Base-by-base conservation (phyloP, 306 rosid species). In the Pterocarpus santalinus region DNA sequence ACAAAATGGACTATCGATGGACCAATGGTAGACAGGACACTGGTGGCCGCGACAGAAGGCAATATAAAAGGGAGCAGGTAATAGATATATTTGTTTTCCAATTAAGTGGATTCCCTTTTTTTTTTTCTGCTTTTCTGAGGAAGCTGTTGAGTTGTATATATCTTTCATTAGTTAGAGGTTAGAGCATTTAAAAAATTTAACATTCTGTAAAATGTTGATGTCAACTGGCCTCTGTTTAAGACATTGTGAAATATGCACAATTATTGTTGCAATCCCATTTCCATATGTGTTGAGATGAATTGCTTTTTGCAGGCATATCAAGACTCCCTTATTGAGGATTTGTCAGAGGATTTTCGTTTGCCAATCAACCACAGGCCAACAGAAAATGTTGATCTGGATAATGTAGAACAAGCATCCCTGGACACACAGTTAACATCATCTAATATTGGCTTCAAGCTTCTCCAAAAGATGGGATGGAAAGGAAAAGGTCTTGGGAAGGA, bases 381-480 rank as follows among this genome's bases (percentile, higher is more conserved):
- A 2, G 99, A 95, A 84, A 95, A 95, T 81, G 97, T 95, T 81
- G 94, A 95, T 87, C 81, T 95, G 74, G 99, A 95, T 22, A 83
- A 95, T 61, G 98, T 93, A 80, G 99, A 95, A 83, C 98, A 93
- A 85, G 99, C 99, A 62, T 95, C 99, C 15, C 79, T 91, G 35
- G 99, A 95, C 77, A 90, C 90, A 17, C 96, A 93, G 22, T 81
- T 95, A 83, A 71, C 90, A 17, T 93, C 99, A 7, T 91, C 98
- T 57, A 95, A 95, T 85, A 46, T 93, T 76, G 99, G 99, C 28
- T 95, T 89, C 87, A 89, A 90, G 92, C 99, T 95, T 86, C 99
- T 95, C 67, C 98, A 95, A 81, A 95, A 95, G 82, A 95, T 95
- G 98, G 99, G 99, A 34, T 95, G 99, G 99, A 95, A 95, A 83